Evolutionary conservation across 2,329 filamentous ascomycete genomes (phyloP).

Genomic region (Ophiostoma novo-ulmi): DNA sequence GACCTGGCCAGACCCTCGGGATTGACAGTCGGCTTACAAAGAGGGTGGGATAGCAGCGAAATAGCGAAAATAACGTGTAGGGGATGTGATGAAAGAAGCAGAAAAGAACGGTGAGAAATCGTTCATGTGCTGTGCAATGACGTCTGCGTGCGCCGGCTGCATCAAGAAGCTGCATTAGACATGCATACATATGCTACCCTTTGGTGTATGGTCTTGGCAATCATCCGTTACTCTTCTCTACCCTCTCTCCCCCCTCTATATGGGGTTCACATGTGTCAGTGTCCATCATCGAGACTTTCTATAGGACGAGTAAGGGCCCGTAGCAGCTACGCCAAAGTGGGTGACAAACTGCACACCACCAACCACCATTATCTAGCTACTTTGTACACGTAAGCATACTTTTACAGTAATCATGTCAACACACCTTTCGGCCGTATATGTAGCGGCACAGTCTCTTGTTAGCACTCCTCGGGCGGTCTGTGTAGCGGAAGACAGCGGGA

Average conservation of each 20-base stretch:
- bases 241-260: background rate
- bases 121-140: slow-evolving; percentile 16
- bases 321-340: background rate
- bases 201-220: slow-evolving; percentile 2
- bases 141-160: background rate
- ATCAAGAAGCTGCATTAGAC: background rate
- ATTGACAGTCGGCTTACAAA: background rate
- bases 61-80: background rate
- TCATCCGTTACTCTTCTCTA: background rate
- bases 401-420: background rate
- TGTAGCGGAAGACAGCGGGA: background rate
- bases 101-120: background rate
- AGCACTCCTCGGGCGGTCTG: background rate
- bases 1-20: slow-evolving; percentile 19
- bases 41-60: background rate
- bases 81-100: background rate
- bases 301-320: background rate
- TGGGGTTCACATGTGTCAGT: background rate
- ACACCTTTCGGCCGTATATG: slow-evolving; percentile 3
- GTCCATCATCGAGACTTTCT: background rate
- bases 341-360: background rate
- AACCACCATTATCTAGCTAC: background rate
- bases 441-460: background rate
- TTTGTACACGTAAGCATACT: background rate
- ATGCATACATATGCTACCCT: background rate